These are phyloP conservation scores for Vitis cinerea DNA, from an alignment of 164 flowering plant genomes.

Conservation along the genomic window DNA sequence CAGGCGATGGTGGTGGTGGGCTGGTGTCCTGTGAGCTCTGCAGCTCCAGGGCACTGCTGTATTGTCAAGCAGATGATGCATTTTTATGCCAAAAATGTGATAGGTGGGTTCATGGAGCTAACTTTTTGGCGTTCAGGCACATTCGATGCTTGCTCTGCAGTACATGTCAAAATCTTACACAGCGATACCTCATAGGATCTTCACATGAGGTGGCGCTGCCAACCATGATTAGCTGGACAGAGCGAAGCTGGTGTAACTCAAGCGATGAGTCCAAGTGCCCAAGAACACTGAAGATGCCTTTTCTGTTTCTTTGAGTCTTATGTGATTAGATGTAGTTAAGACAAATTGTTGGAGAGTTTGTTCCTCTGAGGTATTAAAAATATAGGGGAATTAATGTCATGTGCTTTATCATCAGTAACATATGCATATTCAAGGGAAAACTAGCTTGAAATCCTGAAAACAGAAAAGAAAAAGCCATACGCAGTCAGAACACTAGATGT, in stretches of 20 bases:
- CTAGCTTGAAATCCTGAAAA: background rate
- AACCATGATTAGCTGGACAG: conserved; percentile 14
- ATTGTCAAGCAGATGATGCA: conserved; percentile 64
- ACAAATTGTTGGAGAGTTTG: background rate
- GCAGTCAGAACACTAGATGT: no score
- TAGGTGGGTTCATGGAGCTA: conserved; percentile 52
- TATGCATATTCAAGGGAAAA: background rate
- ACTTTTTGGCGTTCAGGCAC: conserved; percentile 55
- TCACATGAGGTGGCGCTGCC: conserved; percentile 34
- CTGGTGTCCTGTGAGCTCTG: conserved; percentile 49
- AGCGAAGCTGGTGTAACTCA: conserved; percentile 17
- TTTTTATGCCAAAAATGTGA: conserved; percentile 55
- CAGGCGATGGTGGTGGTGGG: background rate
- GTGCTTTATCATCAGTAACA: background rate
- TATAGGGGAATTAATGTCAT: no score
- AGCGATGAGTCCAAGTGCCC: conserved; percentile 11
- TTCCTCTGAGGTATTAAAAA: no score
- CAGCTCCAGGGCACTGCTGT: conserved; percentile 34
- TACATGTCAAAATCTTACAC: conserved; percentile 41
- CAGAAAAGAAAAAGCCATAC: no score
- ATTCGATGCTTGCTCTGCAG: conserved; percentile 48
- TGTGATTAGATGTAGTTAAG: background rate
- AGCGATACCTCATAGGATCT: conserved; percentile 36
- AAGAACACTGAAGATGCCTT: conserved; percentile 23
- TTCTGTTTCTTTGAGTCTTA: conserved; percentile 26